A percentile compares a stretch with the other conserved stretches of the same genome.
phyloP scores from a whole-genome alignment of 352 stramenopile species.

The Phytophthora rubi region DNA sequence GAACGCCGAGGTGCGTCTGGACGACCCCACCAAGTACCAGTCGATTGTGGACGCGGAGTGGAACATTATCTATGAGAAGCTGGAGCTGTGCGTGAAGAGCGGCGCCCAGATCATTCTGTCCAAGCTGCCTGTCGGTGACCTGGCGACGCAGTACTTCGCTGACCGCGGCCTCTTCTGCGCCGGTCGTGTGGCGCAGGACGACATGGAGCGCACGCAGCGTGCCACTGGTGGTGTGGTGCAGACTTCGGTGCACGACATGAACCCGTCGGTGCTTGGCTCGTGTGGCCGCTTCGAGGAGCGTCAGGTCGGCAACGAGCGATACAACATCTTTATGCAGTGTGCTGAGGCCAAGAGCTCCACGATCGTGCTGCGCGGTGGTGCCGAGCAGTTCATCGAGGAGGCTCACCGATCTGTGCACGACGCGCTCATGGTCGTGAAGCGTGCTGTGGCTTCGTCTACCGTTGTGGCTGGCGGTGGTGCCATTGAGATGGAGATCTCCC shows the following conservation, averaged over 20 bases:
- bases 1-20: conserved; percentile 98
- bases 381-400: conserved; percentile 99
- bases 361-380: conserved; percentile 97
- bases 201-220: conserved; percentile 97
- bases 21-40: conserved; percentile 98
- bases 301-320: conserved; percentile 97
- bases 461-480: conserved; percentile 93
- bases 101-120: conserved; percentile 98
- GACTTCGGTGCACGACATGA: conserved; percentile 94
- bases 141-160: conserved; percentile 99
- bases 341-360: conserved; percentile 95
- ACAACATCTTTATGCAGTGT: conserved; percentile 99
- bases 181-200: conserved; percentile 95
- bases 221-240: conserved; percentile 96
- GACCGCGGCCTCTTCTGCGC: conserved; percentile 98
- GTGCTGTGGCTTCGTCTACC: conserved; percentile 90
- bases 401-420: conserved; percentile 98
- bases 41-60: conserved; percentile 99
- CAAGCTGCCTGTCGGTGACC: conserved; percentile 95
- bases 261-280: conserved; percentile 90
- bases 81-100: conserved; percentile 90
- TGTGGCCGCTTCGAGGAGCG: conserved; percentile 98
- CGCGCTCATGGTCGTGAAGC: conserved; percentile 99
- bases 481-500: conserved; percentile 95
- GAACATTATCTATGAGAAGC: conserved; percentile 99